phyloP scores from a whole-genome alignment of 371 early-diverging fungal species.

The Mortierella sp. region DNA sequence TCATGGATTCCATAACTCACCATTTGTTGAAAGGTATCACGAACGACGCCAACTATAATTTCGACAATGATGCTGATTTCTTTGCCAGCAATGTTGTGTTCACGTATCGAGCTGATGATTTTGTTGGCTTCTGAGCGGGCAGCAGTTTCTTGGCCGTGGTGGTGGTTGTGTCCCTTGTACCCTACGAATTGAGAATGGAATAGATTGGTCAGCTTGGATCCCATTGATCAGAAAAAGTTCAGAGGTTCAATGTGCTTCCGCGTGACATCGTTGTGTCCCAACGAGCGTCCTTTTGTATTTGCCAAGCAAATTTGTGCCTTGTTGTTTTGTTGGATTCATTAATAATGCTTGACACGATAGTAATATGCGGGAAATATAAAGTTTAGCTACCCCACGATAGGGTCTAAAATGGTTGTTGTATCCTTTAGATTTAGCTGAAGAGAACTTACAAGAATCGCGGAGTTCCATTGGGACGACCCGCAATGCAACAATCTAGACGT shows the following conservation, averaged over 20 bases:
- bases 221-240: neutral
- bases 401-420: no score
- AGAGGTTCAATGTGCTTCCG: neutral
- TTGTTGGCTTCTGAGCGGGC: constrained; percentile 64
- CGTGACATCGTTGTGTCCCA: neutral
- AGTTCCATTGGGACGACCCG: constrained; percentile 51
- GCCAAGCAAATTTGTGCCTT: no score
- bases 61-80: constrained; percentile 71
- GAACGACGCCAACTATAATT: constrained; percentile 71
- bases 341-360: no score
- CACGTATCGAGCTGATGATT: constrained; percentile 65
- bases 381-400: no score
- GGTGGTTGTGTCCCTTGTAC: neutral
- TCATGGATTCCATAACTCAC: constrained; percentile 44
- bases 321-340: no score
- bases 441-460: constrained; percentile 55
- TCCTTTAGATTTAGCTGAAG: neutral
- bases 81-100: constrained; percentile 30
- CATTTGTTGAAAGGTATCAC: constrained; percentile 73
- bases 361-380: no score
- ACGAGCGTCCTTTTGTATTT: neutral
- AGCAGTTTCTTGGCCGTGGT: constrained; percentile 55
- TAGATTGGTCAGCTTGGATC: constrained; percentile 1
- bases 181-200: neutral
- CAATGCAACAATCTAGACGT: constrained; percentile 43